Conservation (phyloP, 2,329 filamentous ascomycete species). For the Pseudohalonectria lignicola region DNA sequence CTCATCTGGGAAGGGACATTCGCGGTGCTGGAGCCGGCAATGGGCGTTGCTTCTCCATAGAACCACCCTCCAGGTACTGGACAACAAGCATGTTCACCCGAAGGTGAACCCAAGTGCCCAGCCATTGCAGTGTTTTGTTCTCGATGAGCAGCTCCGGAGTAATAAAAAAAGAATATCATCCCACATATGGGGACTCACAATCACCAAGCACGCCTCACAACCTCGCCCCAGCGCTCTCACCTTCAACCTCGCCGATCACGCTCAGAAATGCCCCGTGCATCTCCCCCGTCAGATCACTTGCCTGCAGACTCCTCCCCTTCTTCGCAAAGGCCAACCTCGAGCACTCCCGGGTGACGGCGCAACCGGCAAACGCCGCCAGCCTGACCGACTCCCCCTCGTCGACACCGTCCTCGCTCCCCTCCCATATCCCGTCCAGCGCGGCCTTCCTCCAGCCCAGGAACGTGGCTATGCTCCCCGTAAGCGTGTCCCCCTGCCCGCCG, state of each 20-base stretch:
- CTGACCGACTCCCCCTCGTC: constrained; percentile 47
- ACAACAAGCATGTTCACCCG: too few species aligned
- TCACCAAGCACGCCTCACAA: too few species aligned
- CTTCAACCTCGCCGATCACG: constrained; percentile 63
- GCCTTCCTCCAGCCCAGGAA: constrained; percentile 81
- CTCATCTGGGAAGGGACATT: too few species aligned
- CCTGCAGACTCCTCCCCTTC: constrained; percentile 80
- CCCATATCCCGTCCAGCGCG: constrained; percentile 78
- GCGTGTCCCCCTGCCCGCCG: constrained; percentile 89
- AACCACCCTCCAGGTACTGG: too few species aligned
- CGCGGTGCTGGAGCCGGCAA: too few species aligned
- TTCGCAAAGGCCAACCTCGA: constrained; percentile 79
- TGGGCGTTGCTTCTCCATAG: too few species aligned
- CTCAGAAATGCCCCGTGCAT: constrained; percentile 73
- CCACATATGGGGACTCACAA: too few species aligned
- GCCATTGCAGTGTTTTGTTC: too few species aligned
- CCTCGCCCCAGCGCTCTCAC: too few species aligned
- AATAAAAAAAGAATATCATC: too few species aligned
- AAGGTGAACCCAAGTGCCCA: too few species aligned
- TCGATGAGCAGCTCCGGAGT: too few species aligned
- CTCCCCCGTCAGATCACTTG: constrained; percentile 85
- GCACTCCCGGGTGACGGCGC: constrained; percentile 77
- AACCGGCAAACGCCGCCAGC: constrained; percentile 77
- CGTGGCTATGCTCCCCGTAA: constrained; percentile 83
- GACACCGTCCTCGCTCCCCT: constrained; percentile 28